Conservation (phyloP, 768 basidiomycete genomes). For the Antrodiella citrinella region DNA sequence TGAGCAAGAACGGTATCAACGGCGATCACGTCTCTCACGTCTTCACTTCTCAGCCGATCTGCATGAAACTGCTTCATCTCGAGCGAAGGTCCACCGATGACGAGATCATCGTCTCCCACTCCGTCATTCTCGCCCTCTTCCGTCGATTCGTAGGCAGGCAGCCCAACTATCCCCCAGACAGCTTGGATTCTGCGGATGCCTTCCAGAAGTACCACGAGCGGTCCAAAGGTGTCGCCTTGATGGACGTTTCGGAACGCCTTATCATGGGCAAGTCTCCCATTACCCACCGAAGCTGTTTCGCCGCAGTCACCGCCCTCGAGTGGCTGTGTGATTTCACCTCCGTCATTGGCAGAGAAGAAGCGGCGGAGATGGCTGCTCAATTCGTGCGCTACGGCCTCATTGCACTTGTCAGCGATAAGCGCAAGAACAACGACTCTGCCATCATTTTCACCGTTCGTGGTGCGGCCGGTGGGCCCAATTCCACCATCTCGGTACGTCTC, state of each 20-base stretch:
- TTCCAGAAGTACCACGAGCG: constrained; percentile 75
- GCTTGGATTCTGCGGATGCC: constrained; percentile 43
- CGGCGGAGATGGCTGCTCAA: constrained; percentile 95
- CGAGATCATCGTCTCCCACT: constrained; percentile 93
- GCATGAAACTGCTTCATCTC: constrained; percentile 95
- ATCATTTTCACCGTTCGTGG: constrained; percentile 91
- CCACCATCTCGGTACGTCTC: constrained; percentile 59
- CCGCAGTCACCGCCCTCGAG: constrained; percentile 82
- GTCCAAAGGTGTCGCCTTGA: constrained; percentile 63
- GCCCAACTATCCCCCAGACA: constrained; percentile 64
- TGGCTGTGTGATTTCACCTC: constrained; percentile 99
- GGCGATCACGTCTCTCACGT: constrained; percentile 87
- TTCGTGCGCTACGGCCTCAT: constrained; percentile 95
- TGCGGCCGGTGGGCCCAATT: constrained; percentile 65
- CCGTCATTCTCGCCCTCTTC: constrained; percentile 91
- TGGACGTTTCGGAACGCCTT: constrained; percentile 63
- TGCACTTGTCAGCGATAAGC: constrained; percentile 80
- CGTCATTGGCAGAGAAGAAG: constrained; percentile 91
- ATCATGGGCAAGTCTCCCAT: constrained; percentile 43
- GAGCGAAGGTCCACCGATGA: constrained; percentile 90
- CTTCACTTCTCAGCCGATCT: constrained; percentile 89
- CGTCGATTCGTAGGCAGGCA: constrained; percentile 87
- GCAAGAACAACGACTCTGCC: constrained; percentile 85
- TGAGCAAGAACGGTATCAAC: constrained; percentile 97
- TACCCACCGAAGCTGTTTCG: constrained; percentile 66